Evolutionary conservation across 495 filamentous ascomycete species (phyloP).

Genomic region (Evernia prunastri): DNA sequence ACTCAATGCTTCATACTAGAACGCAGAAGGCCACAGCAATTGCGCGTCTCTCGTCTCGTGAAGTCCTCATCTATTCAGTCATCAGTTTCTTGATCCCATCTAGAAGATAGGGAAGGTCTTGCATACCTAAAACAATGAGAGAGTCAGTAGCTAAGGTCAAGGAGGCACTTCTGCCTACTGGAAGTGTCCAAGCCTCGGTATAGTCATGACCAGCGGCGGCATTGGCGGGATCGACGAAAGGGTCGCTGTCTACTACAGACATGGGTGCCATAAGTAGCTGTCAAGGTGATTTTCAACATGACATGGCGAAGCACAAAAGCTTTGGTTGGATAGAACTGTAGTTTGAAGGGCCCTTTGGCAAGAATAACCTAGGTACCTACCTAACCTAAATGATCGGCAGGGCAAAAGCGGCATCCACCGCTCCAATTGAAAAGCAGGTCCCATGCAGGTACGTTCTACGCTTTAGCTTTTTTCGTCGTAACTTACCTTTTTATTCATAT

Average conservation of each 20-base stretch:
- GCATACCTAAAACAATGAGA: constrained; percentile 56
- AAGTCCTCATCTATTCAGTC: constrained; percentile 41
- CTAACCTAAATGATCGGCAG: background rate
- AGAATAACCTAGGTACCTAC: background rate
- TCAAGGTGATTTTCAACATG: constrained; percentile 7
- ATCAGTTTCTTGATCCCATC: background rate
- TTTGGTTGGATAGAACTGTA: background rate
- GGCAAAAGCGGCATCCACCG: constrained; percentile 4
- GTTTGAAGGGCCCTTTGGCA: background rate
- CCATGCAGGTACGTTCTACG: constrained; percentile 11
- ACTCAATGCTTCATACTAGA: constrained; percentile 28
- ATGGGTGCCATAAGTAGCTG: constrained; percentile 28
- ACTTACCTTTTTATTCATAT: too few relatives aligned
- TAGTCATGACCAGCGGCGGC: constrained; percentile 1
- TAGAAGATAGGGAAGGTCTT: background rate
- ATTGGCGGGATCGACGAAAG: constrained; percentile 37
- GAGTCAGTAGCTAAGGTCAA: constrained; percentile 59
- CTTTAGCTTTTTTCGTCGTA: background rate
- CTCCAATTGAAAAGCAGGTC: constrained; percentile 6
- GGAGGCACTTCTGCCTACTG: constrained; percentile 52
- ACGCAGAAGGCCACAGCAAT: constrained; percentile 44
- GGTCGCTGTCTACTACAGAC: constrained; percentile 28
- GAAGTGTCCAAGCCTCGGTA: constrained; percentile 40
- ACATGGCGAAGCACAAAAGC: background rate
- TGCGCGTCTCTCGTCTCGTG: constrained; percentile 31